Evolutionary conservation across 371 early-diverging fungal genomes (phyloP).

Genomic region (Lichtheimia corymbifera): DNA sequence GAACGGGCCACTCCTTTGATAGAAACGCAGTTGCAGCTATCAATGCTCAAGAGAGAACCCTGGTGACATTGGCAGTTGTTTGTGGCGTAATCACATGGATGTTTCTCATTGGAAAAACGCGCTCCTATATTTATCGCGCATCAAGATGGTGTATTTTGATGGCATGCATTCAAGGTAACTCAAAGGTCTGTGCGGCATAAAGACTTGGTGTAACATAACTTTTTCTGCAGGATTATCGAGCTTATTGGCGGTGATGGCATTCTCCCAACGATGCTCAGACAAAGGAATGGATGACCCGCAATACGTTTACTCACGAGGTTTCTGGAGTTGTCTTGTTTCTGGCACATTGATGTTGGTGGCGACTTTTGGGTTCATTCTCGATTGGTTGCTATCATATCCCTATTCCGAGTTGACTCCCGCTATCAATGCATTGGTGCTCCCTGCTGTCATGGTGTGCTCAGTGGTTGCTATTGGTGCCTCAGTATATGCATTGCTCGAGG

Average conservation of each 20-base stretch:
- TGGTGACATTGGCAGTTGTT: conserved; percentile 2
- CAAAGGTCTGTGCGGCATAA: neutral
- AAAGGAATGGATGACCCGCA: neutral
- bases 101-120: conserved; percentile 17
- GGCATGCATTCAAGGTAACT: conserved; percentile 16
- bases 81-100: conserved; percentile 12
- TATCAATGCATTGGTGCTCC: conserved; percentile 17
- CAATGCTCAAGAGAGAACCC: neutral
- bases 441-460: conserved; percentile 18
- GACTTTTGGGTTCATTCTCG: conserved; percentile 11
- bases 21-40: conserved; percentile 5
- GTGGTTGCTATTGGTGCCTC: conserved; percentile 14
- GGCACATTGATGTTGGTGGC: conserved; percentile 9
- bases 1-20: conserved; percentile 18
- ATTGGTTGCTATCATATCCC: conserved; percentile 18
- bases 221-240: too few species aligned
- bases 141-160: conserved; percentile 18
- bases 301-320: conserved; percentile 21
- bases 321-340: conserved; percentile 19
- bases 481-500: conserved; percentile 13
- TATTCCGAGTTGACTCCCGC: conserved; percentile 13
- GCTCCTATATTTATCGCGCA: conserved; percentile 10
- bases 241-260: too few species aligned
- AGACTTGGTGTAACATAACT: too few species aligned
- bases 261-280: neutral